These are phyloP conservation scores for Apiospora aurea DNA, from an alignment of 2,329 filamentous ascomycete species.

Conservation along the genomic window DNA sequence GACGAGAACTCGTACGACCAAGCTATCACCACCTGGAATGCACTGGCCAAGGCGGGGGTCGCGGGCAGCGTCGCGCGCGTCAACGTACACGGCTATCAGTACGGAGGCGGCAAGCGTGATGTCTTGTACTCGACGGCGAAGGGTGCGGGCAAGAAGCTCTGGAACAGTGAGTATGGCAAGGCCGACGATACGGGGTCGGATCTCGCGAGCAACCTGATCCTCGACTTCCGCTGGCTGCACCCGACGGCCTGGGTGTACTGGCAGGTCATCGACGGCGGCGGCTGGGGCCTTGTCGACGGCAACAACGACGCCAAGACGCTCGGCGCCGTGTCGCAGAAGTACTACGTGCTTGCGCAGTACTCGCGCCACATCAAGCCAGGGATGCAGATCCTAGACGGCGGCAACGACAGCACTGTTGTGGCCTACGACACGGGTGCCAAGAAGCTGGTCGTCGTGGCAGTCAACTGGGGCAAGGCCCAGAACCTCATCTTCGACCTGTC, in stretches of 20 bases:
- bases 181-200: conserved; percentile 45
- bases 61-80: conserved; percentile 42
- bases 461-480: conserved; percentile 48
- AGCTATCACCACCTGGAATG: conserved; percentile 45
- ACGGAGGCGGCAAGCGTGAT: conserved; percentile 43
- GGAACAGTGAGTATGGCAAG: conserved; percentile 54
- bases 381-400: conserved; percentile 48
- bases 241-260: conserved; percentile 52
- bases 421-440: conserved; percentile 45
- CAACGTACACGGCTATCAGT: conserved; percentile 54
- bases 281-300: conserved; percentile 50
- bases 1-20: conserved; percentile 51
- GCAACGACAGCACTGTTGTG: conserved; percentile 45
- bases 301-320: conserved; percentile 45
- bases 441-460: conserved; percentile 31
- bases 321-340: conserved; percentile 45
- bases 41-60: conserved; percentile 38
- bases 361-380: conserved; percentile 49
- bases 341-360: conserved; percentile 51
- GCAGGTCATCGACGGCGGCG: conserved; percentile 49
- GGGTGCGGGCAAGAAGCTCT: conserved; percentile 42
- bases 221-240: conserved; percentile 49
- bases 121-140: conserved; percentile 41
- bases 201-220: conserved; percentile 46
- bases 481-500: conserved; percentile 49